These are phyloP conservation scores for Leishmania guyanensis DNA, from an alignment of 208 protist genomes.

Conservation along the genomic window DNA sequence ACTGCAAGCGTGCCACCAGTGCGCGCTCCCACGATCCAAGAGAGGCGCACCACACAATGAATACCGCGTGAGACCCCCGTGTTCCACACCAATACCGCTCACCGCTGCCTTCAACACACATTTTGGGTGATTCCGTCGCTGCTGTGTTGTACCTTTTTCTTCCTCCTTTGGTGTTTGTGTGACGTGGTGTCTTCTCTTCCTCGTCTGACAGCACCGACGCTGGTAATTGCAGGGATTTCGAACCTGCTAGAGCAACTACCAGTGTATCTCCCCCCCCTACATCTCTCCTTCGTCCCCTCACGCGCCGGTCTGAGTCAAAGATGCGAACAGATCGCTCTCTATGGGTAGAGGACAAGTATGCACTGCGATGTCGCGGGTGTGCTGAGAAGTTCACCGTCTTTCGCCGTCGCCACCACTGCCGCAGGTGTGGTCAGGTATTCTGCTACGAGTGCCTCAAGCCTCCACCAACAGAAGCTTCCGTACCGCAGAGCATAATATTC, in stretches of 20 bases:
- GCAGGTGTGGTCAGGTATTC: conserved; percentile 83
- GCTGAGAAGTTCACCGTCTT: conserved; percentile 61
- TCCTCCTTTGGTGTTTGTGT: not conserved
- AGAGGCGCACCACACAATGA: not conserved
- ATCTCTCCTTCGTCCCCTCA: not conserved
- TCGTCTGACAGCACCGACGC: no score
- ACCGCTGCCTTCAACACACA: not conserved
- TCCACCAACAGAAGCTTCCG: not conserved
- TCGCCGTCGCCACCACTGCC: conserved; percentile 78
- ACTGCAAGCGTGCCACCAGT: not conserved
- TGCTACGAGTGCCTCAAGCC: conserved; percentile 67
- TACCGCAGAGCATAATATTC: conserved; percentile 15
- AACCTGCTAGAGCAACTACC: not conserved
- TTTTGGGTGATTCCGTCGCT: conserved; percentile 1
- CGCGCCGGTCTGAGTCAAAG: not conserved
- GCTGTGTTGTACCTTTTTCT: conserved; percentile 1
- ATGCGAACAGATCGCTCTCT: conserved; percentile 42
- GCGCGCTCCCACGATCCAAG: not conserved
- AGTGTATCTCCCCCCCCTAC: not conserved
- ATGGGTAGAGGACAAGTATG: conserved; percentile 84
- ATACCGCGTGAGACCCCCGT: not conserved
- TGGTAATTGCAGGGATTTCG: not conserved
- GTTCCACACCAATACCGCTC: not conserved
- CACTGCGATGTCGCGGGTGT: conserved; percentile 63
- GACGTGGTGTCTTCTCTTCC: not conserved